Base-by-base conservation (phyloP, 148 eudicot genomes). In the Chenopodium berlandieri region DNA sequence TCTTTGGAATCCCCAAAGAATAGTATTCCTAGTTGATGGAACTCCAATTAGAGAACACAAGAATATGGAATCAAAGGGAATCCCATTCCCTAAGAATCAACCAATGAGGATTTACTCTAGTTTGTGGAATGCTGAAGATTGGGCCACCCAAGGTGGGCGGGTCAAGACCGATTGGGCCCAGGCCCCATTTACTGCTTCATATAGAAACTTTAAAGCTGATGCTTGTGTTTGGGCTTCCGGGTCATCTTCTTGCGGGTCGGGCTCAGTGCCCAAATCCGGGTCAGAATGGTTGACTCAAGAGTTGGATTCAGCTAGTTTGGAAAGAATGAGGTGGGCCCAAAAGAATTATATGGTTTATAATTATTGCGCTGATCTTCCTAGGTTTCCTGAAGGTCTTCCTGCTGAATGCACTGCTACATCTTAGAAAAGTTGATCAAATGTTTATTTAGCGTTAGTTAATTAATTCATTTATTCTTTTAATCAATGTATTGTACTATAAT, bases 331-430 rank as follows among this genome's bases (percentile, higher is more conserved):
- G 1, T 85, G 88, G 89, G 86, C 80, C 0, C 86, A 86, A 2
- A 74, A 79, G 69, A 83, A 86, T 40, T 84, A 86, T 68, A 86
- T 86, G 91, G 69, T 89, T 17, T 86, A 86, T 63, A 86, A 86
- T 44, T 89, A 89, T 46, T 89, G 89, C 71, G 47, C 88, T n/a
- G 91, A 89, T 83, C 64, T 25, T 71, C 32, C 73, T 9, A 86
- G 91, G 82, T 89, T 89, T 34, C 86, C 91, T 78, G 76, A 86
- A 46, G 91, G 89, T 6, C 64, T 83, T 16, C 86, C 91, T 4
- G 8, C 80, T 0, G 91, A 89, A 83, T 89, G 91, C 88, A 83
- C 48, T 25, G 10, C 73, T 17, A 79, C 69, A 3, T 73, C 79
- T 8, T 83, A 65, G 66, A 37, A 19, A 19, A 4, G 12, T 23